A percentile compares a stretch with the other conserved stretches of the same genome.
Evolutionary conservation across 1,139 yeast species (phyloP).

Genomic region (Suhomyces taliae): DNA sequence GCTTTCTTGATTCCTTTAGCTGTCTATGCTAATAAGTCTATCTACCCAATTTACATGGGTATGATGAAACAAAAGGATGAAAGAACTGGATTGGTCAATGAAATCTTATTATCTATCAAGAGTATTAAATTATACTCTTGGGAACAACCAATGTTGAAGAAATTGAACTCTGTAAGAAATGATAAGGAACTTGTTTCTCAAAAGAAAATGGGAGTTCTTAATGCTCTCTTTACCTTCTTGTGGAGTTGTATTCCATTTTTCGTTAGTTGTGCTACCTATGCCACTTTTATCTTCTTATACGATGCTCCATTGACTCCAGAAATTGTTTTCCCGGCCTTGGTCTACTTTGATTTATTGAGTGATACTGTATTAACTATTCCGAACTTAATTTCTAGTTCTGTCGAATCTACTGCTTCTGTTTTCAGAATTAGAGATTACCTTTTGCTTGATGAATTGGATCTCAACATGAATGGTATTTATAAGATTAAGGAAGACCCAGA

Average conservation of each 20-base stretch:
- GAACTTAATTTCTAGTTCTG: constrained; percentile 17
- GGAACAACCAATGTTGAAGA: constrained; percentile 24
- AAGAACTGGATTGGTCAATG: constrained; percentile 28
- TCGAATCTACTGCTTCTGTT: constrained; percentile 25
- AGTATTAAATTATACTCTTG: constrained; percentile 24
- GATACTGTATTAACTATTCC: constrained; percentile 27
- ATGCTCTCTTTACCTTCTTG: constrained; percentile 20
- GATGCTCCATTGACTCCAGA: constrained; percentile 23
- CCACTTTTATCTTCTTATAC: constrained; percentile 17
- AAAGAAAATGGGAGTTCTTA: constrained; percentile 20
- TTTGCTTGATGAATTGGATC: constrained; percentile 23
- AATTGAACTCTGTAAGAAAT: constrained; percentile 21
- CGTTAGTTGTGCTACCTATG: constrained; percentile 22
- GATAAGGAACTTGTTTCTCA: constrained; percentile 20
- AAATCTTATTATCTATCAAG: constrained; percentile 28
- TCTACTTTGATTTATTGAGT: constrained; percentile 26
- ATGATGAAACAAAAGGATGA: constrained; percentile 27
- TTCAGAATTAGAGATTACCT: constrained; percentile 24
- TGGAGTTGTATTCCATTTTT: constrained; percentile 27
- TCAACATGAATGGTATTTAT: constrained; percentile 14
- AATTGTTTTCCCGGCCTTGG: constrained; percentile 27
- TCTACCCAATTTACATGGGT: constrained; percentile 19
- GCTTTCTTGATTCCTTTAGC: constrained; percentile 23
- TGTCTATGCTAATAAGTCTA: constrained; percentile 19
- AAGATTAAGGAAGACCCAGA: constrained; percentile 2